Percentiles rank a stretch among this genome's conserved stretches.
Conservation (phyloP, 2,329 filamentous ascomycete genomes). For the Aspergillus jensenii region DNA sequence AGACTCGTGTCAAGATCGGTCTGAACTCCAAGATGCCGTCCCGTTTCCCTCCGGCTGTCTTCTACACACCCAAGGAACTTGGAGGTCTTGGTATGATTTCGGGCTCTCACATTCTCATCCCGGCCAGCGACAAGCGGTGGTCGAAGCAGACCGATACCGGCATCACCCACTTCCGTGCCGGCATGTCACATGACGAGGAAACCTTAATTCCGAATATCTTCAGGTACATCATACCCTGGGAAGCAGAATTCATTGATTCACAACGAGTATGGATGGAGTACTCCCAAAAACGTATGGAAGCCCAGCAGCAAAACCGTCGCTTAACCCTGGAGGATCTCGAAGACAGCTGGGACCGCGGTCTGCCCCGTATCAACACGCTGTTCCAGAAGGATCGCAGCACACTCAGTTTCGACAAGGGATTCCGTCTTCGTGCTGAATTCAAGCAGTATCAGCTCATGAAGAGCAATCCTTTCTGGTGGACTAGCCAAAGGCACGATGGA, state of each 20-base stretch:
- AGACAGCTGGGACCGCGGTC: constrained; percentile 96
- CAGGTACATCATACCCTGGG: constrained; percentile 98
- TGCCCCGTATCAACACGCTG: constrained; percentile 95
- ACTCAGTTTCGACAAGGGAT: constrained; percentile 96
- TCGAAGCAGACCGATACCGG: constrained; percentile 97
- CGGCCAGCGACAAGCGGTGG: constrained; percentile 96
- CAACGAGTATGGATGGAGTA: constrained; percentile 99
- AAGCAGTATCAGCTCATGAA: constrained; percentile 99
- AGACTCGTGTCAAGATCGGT: constrained; percentile 97
- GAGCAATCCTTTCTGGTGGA: constrained; percentile 99
- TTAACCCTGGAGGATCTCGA: constrained; percentile 94
- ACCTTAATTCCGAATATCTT: constrained; percentile 98
- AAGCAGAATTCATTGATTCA: constrained; percentile 97
- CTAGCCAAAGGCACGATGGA: constrained; percentile 92
- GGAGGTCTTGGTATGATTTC: constrained; percentile 99
- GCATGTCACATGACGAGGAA: constrained; percentile 98
- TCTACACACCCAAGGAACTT: constrained; percentile 97
- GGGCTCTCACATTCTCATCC: constrained; percentile 95
- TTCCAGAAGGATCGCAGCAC: constrained; percentile 99
- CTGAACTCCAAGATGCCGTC: constrained; percentile 99
- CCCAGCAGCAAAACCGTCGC: constrained; percentile 93
- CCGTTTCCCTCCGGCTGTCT: constrained; percentile 95
- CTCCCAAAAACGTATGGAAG: constrained; percentile 94
- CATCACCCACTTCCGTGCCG: constrained; percentile 92
- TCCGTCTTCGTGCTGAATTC: constrained; percentile 92